Base-by-base conservation (phyloP, 1,284 basidiomycete genomes). In the Cerioporus squamosus region DNA sequence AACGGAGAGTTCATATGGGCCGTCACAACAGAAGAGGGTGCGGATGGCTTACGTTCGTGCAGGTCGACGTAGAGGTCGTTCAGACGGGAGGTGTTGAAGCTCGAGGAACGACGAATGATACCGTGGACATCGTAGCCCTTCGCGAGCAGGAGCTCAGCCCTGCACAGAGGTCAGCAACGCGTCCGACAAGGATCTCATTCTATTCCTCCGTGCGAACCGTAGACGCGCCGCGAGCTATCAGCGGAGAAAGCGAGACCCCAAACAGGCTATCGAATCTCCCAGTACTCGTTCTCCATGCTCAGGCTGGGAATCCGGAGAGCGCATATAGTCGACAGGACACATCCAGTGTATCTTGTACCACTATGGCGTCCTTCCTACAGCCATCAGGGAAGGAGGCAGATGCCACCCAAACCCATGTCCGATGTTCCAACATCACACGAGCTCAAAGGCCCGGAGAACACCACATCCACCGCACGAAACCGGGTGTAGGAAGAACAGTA, bases 111-210 rank as follows among this genome's bases (percentile, higher is more conserved):
- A 68, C 94, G 90, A 67, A 97, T 95, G 77, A 95, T 95, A 38
- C 91, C 94, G 72, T 96, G 94, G 1, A 96, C 94, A 66, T 94
- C 83, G 74, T 96, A 96, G 39, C 94, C 94, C 74, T 96, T 95
- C 60, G 81, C 81, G 55, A 96, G 80, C 55, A 96, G 79, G 18
- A 95, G 78, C 74, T 95, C 93, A 23, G 93, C 92, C 53, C 91
- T 93, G 67, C 14, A 43, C 8, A 15, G 18, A 43, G 40, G 18
- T 43, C 40, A 43, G 40, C 22, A 43, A 14, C 9, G 7, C 29
- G 29, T 29, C 29, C 33, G 33, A 36, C 33, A 36, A 36, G 15
- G 33, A 29, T 36, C 33, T 36, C 33, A 36, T n/a, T n/a, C n/a
- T 17, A 36, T 36, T 15, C 33, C 14, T 14, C 5, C 15, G 15